A percentile compares a stretch with the other conserved stretches of the same genome.
phyloP scores from a whole-genome alignment of 208 protist genomes.

The Herpetomonas tarakana region DNA sequence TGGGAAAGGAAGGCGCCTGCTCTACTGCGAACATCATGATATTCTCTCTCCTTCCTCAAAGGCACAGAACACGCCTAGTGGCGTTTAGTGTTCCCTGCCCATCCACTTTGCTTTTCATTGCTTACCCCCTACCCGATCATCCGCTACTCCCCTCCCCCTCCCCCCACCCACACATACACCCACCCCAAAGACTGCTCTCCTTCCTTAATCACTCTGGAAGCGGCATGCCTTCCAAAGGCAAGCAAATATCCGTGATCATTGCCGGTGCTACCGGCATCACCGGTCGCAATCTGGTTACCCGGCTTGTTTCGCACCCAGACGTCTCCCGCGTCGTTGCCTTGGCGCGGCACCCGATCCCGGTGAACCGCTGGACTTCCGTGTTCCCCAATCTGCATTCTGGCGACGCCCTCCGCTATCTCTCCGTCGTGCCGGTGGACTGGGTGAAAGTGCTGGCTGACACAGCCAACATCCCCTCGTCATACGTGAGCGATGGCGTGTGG shows the following conservation, averaged over 20 bases:
- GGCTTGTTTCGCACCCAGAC: slow-evolving; percentile 56
- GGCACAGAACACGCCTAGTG: no score
- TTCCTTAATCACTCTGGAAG: no score
- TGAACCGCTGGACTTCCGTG: slow-evolving; percentile 43
- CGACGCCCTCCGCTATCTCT: slow-evolving; percentile 49
- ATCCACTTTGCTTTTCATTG: neutral
- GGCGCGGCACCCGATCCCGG: slow-evolving; percentile 43
- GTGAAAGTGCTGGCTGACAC: slow-evolving; percentile 45
- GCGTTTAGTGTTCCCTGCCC: no score
- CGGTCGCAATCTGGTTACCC: slow-evolving; percentile 55
- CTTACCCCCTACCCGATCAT: no score
- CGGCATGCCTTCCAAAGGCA: slow-evolving; percentile 33
- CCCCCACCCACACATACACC: no score
- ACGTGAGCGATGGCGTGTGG: slow-evolving; percentile 44
- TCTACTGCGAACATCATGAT: no score
- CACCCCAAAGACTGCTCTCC: no score
- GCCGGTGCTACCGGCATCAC: slow-evolving; percentile 58
- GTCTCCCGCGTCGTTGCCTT: slow-evolving; percentile 58
- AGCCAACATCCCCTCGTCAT: slow-evolving; percentile 38
- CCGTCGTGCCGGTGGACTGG: slow-evolving; percentile 66
- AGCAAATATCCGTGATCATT: slow-evolving; percentile 53
- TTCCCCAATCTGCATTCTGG: slow-evolving; percentile 46
- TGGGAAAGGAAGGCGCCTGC: no score
- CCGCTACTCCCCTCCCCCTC: no score
- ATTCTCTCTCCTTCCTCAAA: no score